These are phyloP conservation scores for Trichoderma brevicompactum DNA, from an alignment of 2,329 filamentous ascomycete species.

Conservation along the genomic window DNA sequence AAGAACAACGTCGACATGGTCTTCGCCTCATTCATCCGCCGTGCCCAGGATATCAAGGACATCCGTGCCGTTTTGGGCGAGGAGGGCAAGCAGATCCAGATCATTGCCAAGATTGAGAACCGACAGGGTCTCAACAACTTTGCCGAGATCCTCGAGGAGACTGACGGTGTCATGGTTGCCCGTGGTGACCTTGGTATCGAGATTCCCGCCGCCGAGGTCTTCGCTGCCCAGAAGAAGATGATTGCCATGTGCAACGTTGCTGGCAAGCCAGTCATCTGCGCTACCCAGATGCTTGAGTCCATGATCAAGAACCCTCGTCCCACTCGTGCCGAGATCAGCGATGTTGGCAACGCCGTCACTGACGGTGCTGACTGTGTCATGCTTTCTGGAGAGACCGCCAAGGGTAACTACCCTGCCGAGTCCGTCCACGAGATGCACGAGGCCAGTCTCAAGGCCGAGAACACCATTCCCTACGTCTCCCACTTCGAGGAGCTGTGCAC, in stretches of 20 bases:
- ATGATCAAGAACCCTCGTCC: conserved; percentile 99
- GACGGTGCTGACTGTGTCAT: conserved; percentile 99
- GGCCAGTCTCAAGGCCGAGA: conserved; percentile 94
- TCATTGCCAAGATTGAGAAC: conserved; percentile 99
- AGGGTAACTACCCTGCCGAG: conserved; percentile 91
- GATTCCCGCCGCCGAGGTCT: conserved; percentile 97
- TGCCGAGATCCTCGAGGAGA: conserved; percentile 91
- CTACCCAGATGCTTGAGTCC: conserved; percentile 99
- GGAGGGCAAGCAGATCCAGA: conserved; percentile 95
- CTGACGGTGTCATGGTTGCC: conserved; percentile 99
- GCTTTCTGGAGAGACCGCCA: conserved; percentile 98
- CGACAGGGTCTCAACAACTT: conserved; percentile 99
- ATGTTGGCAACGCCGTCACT: conserved; percentile 96
- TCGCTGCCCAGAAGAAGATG: conserved; percentile 99
- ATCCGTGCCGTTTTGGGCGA: conserved; percentile 91
- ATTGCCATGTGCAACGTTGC: conserved; percentile 99
- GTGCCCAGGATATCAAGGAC: conserved; percentile 86
- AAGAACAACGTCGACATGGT: conserved; percentile 99
- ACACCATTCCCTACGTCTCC: conserved; percentile 94
- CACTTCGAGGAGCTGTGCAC: conserved; percentile 95
- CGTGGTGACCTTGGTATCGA: conserved; percentile 96
- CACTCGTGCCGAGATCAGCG: conserved; percentile 96
- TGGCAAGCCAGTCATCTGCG: conserved; percentile 98
- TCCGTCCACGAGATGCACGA: conserved; percentile 98
- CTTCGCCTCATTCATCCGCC: conserved; percentile 97